These are phyloP conservation scores for Pharnaceum exiguum DNA, from an alignment of 148 eudicot genomes.

Conservation along the genomic window DNA sequence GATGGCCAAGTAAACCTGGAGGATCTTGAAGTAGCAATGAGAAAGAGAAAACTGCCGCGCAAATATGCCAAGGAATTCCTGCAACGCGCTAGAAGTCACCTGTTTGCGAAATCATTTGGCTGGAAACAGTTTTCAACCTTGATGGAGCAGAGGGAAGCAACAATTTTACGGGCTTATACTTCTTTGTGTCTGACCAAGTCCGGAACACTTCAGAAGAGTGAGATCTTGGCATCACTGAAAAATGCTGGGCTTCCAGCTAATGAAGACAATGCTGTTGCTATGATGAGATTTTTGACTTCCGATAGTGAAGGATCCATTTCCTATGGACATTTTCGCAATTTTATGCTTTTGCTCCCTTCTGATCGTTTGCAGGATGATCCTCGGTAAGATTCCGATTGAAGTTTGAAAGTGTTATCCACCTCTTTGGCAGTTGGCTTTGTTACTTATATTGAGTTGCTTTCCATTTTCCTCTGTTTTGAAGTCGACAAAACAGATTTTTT, in stretches of 20 bases:
- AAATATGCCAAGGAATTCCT: constrained; percentile 80
- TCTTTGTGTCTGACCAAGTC: constrained; percentile 93
- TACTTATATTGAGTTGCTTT: too few relatives aligned
- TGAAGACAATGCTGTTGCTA: constrained; percentile 92
- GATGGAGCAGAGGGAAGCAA: constrained; percentile 98
- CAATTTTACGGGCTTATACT: constrained; percentile 94
- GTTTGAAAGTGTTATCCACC: too few relatives aligned
- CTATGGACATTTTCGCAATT: constrained; percentile 96
- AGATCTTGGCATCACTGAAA: constrained; percentile 72
- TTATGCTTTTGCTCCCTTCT: constrained; percentile 90
- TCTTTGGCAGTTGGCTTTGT: too few relatives aligned
- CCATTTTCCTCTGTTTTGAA: too few relatives aligned
- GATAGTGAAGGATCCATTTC: constrained; percentile 87
- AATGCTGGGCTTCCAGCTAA: constrained; percentile 96
- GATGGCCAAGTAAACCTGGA: constrained; percentile 91
- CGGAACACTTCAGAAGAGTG: constrained; percentile 88
- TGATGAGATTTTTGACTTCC: constrained; percentile 90
- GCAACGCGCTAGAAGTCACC: constrained; percentile 74
- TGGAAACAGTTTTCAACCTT: constrained; percentile 86
- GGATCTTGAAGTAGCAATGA: constrained; percentile 90
- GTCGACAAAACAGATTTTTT: too few relatives aligned
- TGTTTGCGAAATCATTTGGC: constrained; percentile 89
- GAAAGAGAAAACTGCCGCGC: constrained; percentile 80
- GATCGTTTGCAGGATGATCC: constrained; percentile 97
- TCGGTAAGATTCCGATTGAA: constrained; percentile 78